phyloP scores from a whole-genome alignment of 2,329 filamentous ascomycete species.

The Mycosphaerelloides madeirae region DNA sequence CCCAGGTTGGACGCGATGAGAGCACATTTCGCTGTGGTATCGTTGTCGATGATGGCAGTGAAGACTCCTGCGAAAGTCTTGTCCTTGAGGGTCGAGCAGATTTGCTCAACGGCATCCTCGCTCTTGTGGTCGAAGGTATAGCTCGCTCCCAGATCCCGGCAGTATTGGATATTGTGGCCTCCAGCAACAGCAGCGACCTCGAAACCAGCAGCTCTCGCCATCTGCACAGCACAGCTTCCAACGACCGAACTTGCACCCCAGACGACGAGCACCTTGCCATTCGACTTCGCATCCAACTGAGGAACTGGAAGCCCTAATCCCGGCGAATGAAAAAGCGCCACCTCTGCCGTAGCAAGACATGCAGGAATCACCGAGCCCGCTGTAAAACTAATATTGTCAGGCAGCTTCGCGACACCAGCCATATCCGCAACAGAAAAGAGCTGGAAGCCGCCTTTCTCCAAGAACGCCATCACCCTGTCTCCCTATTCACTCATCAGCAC shows the following conservation, averaged over 20 bases:
- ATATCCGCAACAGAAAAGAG: constrained; percentile 16
- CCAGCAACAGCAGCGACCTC: constrained; percentile 44
- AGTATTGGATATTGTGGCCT: constrained; percentile 41
- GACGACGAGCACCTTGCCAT: constrained; percentile 38
- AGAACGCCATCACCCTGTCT: no score
- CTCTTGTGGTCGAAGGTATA: constrained; percentile 44
- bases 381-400: constrained; percentile 18
- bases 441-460: constrained; percentile 19
- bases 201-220: constrained; percentile 42
- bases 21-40: constrained; percentile 5
- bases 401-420: constrained; percentile 12
- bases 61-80: constrained; percentile 32
- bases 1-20: constrained; percentile 7
- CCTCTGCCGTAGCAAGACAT: constrained; percentile 19
- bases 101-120: constrained; percentile 32
- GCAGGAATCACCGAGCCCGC: constrained; percentile 20
- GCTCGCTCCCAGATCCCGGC: constrained; percentile 42
- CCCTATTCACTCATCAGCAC: no score
- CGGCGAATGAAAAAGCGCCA: constrained; percentile 17
- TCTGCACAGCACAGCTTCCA: constrained; percentile 45
- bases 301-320: constrained; percentile 11
- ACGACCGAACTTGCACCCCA: constrained; percentile 51
- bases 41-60: constrained; percentile 7
- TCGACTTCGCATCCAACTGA: constrained; percentile 14
- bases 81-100: constrained; percentile 27